Conservation (phyloP, 208 protist genomes). For the Crithidia bombi region DNA sequence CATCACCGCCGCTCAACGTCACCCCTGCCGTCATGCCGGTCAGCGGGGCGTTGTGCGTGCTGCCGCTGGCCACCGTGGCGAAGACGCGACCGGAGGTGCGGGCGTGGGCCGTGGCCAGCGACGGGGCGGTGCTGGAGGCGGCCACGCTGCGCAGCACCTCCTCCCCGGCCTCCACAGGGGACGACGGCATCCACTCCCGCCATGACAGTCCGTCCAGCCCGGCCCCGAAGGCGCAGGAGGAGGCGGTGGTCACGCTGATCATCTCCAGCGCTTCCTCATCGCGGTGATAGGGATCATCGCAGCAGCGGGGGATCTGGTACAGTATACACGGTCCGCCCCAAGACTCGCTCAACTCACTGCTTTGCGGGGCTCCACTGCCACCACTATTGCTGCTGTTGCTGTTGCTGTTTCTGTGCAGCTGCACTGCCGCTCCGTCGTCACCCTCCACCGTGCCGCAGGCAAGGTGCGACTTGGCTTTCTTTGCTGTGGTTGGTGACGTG, state of each 20-base stretch:
- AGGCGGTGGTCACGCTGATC: slow-evolving; percentile 54
- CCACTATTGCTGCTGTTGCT: neutral
- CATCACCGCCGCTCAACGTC: neutral
- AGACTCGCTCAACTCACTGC: slow-evolving; percentile 11
- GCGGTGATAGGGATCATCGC: slow-evolving; percentile 60
- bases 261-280: slow-evolving; percentile 59
- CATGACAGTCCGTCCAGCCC: slow-evolving; percentile 46
- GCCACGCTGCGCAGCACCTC: slow-evolving; percentile 6
- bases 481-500: neutral
- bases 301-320: slow-evolving; percentile 32
- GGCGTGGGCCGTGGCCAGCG: neutral
- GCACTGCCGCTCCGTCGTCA: neutral
- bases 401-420: slow-evolving; percentile 9
- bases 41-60: neutral
- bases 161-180: slow-evolving; percentile 17
- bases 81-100: slow-evolving; percentile 1
- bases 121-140: neutral
- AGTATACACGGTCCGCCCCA: slow-evolving; percentile 6
- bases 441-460: no score
- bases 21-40: neutral
- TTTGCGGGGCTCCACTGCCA: no score
- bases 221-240: slow-evolving; percentile 54
- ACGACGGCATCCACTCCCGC: slow-evolving; percentile 34
- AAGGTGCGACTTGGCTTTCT: neutral
- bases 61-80: neutral